phyloP scores from a whole-genome alignment of 345 rosid species.

The Balakata baccata region DNA sequence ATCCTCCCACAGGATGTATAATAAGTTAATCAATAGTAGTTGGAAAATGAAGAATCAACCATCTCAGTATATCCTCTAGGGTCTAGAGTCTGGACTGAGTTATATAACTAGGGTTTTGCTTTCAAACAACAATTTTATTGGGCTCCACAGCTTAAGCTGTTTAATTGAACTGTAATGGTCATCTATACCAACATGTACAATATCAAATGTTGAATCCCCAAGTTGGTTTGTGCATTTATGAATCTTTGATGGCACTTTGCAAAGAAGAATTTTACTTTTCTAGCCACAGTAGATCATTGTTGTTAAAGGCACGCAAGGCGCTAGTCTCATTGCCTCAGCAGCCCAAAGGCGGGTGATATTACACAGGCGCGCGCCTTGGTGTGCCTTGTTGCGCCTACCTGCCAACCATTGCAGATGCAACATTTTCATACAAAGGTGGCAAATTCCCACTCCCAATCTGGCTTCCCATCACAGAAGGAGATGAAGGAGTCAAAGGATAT shows the following conservation, averaged over 20 bases:
- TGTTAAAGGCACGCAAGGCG: no score
- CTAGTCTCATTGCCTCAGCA: no score
- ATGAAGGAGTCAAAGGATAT: no score
- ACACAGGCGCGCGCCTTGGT: no score
- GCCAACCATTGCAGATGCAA: no score
- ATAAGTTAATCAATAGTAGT: not conserved
- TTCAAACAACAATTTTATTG: not conserved
- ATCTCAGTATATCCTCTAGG: conserved; percentile 2
- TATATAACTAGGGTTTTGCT: not conserved
- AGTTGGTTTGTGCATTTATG: not conserved
- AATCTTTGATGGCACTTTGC: not conserved
- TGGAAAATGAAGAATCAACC: conserved; percentile 16
- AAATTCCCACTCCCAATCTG: no score
- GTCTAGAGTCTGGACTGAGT: no score
- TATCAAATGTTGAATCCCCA: not conserved
- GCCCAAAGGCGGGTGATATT: no score
- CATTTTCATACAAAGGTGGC: no score
- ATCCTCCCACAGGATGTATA: not conserved
- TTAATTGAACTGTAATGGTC: not conserved
- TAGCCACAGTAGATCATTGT: not conserved
- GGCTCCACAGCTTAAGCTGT: not conserved
- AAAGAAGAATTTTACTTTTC: not conserved
- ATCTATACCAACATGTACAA: not conserved
- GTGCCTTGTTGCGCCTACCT: no score
- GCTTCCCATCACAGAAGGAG: no score